Conservation (phyloP, 805 yeast genomes). For the Yamadazyma nakazawae region DNA sequence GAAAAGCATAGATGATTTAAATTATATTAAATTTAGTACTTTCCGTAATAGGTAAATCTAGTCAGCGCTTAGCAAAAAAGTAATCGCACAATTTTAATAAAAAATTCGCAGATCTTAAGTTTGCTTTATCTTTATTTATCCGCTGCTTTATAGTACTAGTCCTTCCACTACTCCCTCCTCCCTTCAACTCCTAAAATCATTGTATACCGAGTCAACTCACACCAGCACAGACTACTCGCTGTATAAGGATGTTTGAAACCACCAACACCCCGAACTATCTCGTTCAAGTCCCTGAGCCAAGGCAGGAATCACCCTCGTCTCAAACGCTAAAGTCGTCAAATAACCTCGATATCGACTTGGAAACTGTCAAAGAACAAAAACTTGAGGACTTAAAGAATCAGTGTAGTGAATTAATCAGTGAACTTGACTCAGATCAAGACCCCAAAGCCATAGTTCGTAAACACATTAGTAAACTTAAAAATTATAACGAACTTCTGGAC, state of each 20-base stretch:
- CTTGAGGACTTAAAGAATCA: constrained; percentile 32
- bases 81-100: background rate
- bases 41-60: background rate
- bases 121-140: constrained; percentile 4
- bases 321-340: background rate
- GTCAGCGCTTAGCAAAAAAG: background rate
- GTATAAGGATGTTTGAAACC: constrained; percentile 2
- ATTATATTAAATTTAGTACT: too few relatives aligned
- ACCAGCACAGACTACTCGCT: background rate
- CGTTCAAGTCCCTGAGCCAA: background rate
- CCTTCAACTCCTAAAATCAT: background rate
- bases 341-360: background rate
- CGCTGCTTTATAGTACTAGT: background rate
- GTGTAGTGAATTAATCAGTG: constrained; percentile 29
- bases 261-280: background rate
- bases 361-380: constrained; percentile 16
- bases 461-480: constrained; percentile 52
- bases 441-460: constrained; percentile 45
- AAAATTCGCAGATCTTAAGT: constrained; percentile 3
- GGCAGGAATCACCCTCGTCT: background rate
- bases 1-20: background rate
- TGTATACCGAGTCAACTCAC: background rate
- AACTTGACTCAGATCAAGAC: constrained; percentile 30
- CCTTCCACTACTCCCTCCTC: background rate
- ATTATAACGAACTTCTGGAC: constrained; percentile 64